Evolutionary conservation across 23 red algal genomes (phyloP).

Genomic region (Gracilariopsis chorda): DNA sequence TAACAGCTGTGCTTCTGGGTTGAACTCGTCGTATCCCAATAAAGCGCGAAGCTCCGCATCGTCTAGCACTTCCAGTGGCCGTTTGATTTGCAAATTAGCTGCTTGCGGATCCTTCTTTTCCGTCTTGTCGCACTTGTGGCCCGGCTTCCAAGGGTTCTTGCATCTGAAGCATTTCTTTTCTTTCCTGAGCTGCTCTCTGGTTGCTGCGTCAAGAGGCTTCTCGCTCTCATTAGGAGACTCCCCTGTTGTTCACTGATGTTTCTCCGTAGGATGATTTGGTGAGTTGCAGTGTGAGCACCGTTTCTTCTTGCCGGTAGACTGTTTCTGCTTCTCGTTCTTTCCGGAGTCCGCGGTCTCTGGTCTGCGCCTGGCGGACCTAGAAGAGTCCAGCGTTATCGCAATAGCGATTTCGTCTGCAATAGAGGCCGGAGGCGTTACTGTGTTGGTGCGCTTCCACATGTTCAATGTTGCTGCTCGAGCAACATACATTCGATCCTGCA

Average conservation of each 20-base stretch:
- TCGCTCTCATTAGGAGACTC: not conserved
- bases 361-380: not conserved
- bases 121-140: not conserved
- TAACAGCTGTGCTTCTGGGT: too few relatives aligned
- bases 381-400: not conserved
- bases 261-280: not conserved
- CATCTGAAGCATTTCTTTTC: not conserved
- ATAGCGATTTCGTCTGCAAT: not conserved
- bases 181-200: not conserved
- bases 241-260: not conserved
- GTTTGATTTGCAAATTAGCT: not conserved
- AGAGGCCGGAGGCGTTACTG: not conserved
- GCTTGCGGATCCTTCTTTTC: not conserved
- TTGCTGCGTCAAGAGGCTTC: not conserved
- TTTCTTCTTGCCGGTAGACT: not conserved
- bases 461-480: not conserved
- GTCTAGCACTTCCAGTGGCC: too few relatives aligned
- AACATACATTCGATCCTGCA: conserved; percentile 14
- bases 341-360: not conserved
- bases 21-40: too few relatives aligned
- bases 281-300: not conserved
- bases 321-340: not conserved
- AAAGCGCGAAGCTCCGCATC: too few relatives aligned
- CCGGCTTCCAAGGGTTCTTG: not conserved
- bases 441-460: not conserved